phyloP scores from a whole-genome alignment of 352 stramenopile species.

The Globisporangium splendens region DNA sequence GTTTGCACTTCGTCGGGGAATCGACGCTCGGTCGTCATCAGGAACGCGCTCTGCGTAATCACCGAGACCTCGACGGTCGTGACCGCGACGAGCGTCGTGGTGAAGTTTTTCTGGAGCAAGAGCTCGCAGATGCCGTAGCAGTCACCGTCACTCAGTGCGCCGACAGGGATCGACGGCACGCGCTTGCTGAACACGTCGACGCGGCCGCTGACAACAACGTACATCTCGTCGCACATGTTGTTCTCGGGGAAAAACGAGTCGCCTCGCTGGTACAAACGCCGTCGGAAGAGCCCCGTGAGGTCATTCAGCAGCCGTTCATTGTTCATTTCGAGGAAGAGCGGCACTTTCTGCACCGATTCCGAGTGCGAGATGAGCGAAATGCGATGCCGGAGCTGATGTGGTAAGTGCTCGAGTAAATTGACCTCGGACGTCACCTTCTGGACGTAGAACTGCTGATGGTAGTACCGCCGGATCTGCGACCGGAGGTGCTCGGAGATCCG shows the following conservation, averaged over 20 bases:
- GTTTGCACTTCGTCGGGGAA: slow-evolving; percentile 42
- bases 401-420: slow-evolving; percentile 49
- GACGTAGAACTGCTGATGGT: slow-evolving; percentile 75
- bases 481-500: slow-evolving; percentile 53
- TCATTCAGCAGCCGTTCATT: slow-evolving; percentile 60
- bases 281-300: slow-evolving; percentile 66
- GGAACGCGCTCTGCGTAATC: slow-evolving; percentile 46
- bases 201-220: slow-evolving; percentile 56
- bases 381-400: slow-evolving; percentile 51
- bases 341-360: slow-evolving; percentile 56
- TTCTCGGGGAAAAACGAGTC: slow-evolving; percentile 56
- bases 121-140: slow-evolving; percentile 68
- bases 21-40: slow-evolving; percentile 37
- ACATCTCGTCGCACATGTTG: slow-evolving; percentile 67
- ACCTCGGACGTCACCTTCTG: slow-evolving; percentile 69
- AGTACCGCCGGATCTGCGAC: slow-evolving; percentile 62
- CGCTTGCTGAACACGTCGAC: slow-evolving; percentile 58
- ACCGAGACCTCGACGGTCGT: slow-evolving; percentile 52
- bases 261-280: slow-evolving; percentile 60
- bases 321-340: slow-evolving; percentile 49
- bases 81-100: slow-evolving; percentile 43
- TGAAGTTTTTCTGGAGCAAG: slow-evolving; percentile 51
- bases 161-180: slow-evolving; percentile 33
- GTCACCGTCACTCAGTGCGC: slow-evolving; percentile 45
- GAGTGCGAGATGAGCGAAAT: slow-evolving; percentile 75